Conservation (phyloP, 1,284 basidiomycete genomes). For the Microbotryum violaceum region DNA sequence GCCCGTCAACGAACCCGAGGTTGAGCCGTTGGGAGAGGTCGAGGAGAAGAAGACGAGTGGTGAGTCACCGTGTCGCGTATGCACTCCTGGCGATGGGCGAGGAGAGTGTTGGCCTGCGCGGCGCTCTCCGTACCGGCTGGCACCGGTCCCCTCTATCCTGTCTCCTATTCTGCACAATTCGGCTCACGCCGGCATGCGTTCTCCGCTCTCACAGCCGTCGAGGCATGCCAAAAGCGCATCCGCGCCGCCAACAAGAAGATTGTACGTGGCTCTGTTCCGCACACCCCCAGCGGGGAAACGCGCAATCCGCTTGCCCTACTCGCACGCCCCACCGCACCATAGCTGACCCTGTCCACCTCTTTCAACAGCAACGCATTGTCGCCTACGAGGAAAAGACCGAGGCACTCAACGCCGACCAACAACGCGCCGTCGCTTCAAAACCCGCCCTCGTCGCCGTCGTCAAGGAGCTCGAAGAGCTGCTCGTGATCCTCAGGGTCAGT, state of each 20-base stretch:
- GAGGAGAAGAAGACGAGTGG: constrained; percentile 22
- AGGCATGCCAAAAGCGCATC: constrained; percentile 34
- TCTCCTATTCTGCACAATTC: constrained; percentile 2
- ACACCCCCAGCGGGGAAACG: no score
- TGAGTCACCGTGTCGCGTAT: no score
- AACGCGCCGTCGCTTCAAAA: constrained; percentile 35
- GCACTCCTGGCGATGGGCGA: no score
- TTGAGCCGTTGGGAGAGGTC: neutral
- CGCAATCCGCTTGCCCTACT: no score
- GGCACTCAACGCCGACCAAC: constrained; percentile 38
- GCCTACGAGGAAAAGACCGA: constrained; percentile 32
- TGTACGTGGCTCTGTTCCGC: constrained; percentile 16
- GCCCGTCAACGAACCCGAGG: no score
- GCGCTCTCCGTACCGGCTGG: no score
- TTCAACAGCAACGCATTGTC: constrained; percentile 36
- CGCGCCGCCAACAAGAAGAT: constrained; percentile 37
- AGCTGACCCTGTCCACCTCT: neutral
- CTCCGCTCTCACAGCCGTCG: constrained; percentile 14
- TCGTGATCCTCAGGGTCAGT: constrained; percentile 35
- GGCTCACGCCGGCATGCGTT: constrained; percentile 2
- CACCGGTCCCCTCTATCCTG: neutral
- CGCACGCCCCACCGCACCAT: no score
- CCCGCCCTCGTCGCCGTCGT: constrained; percentile 36
- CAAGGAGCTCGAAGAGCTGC: constrained; percentile 37
- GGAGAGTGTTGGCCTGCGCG: no score